phyloP scores from a whole-genome alignment of 2,329 filamentous ascomycete genomes.

The Cordyceps sp. region DNA sequence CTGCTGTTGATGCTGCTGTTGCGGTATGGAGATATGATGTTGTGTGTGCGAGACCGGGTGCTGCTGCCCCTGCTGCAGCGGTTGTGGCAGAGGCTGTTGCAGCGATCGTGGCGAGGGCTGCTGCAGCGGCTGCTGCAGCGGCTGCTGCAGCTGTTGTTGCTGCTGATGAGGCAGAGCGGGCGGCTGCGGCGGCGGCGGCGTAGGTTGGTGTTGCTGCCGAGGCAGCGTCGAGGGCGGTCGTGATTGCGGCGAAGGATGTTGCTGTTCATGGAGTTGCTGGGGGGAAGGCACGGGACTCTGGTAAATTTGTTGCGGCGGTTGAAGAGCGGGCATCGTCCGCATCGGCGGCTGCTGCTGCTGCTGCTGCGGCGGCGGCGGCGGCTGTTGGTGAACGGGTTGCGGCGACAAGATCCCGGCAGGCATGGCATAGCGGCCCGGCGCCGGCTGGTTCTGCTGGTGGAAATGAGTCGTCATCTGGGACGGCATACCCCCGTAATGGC shows the following conservation, averaged over 20 bases:
- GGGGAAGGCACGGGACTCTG: conserved; percentile 4
- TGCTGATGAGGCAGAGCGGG: conserved; percentile 12
- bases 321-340: neutral
- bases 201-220: no score
- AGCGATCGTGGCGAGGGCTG: conserved; percentile 5
- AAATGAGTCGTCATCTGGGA: conserved; percentile 1
- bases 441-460: conserved; percentile 1
- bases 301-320: conserved; percentile 3
- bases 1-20: conserved; percentile 15
- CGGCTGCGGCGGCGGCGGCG: conserved; percentile 14
- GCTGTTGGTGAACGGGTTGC: conserved; percentile 1
- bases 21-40: no score
- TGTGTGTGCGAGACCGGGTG: neutral
- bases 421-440: neutral
- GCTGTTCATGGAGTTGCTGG: conserved; percentile 7
- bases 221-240: conserved; percentile 1
- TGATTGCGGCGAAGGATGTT: conserved; percentile 6
- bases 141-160: neutral
- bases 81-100: conserved; percentile 10
- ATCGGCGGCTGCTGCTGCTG: neutral
- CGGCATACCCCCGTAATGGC: conserved; percentile 2
- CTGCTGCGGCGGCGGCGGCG: neutral
- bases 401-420: neutral
- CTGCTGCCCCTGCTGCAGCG: neutral
- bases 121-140: neutral